These are phyloP conservation scores for Aspergillus arachidicola DNA, from an alignment of 2,329 filamentous ascomycete species.

Conservation along the genomic window DNA sequence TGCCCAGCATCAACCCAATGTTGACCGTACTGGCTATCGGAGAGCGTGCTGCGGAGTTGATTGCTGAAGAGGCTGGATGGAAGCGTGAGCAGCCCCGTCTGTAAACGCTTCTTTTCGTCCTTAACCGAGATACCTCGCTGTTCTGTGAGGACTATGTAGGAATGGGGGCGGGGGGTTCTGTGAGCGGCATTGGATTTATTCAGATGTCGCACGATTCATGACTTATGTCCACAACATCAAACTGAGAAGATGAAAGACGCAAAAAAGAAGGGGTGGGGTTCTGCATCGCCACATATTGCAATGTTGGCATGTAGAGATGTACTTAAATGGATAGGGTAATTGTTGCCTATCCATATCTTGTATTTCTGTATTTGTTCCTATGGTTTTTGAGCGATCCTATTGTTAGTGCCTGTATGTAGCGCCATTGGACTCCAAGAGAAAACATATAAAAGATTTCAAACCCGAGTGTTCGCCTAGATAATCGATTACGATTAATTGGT, in stretches of 20 bases:
- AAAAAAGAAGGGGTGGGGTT: not conserved
- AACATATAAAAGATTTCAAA: not conserved
- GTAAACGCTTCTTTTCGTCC: constrained; percentile 19
- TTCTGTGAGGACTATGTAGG: not conserved
- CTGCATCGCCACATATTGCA: not conserved
- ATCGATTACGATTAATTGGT: not conserved
- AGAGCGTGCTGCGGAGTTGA: constrained; percentile 81
- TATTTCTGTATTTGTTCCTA: not conserved
- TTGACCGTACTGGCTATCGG: constrained; percentile 82
- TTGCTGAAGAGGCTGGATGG: constrained; percentile 73
- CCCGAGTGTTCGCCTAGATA: not conserved
- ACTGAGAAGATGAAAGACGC: not conserved
- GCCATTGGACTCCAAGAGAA: not conserved
- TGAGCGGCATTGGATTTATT: not conserved
- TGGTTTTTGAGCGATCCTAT: not conserved
- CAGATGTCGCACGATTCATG: constrained; percentile 15
- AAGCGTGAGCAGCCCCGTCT: constrained; percentile 54
- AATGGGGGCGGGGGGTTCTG: not conserved
- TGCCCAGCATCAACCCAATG: constrained; percentile 88
- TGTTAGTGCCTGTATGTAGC: constrained; percentile 5
- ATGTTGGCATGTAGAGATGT: not conserved
- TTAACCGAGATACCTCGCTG: not conserved
- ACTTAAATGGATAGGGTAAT: not conserved
- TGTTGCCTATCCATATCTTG: not conserved
- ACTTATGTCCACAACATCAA: constrained; percentile 6